These are phyloP conservation scores for Amanita jacksonii DNA, from an alignment of 768 basidiomycete species.

Conservation along the genomic window DNA sequence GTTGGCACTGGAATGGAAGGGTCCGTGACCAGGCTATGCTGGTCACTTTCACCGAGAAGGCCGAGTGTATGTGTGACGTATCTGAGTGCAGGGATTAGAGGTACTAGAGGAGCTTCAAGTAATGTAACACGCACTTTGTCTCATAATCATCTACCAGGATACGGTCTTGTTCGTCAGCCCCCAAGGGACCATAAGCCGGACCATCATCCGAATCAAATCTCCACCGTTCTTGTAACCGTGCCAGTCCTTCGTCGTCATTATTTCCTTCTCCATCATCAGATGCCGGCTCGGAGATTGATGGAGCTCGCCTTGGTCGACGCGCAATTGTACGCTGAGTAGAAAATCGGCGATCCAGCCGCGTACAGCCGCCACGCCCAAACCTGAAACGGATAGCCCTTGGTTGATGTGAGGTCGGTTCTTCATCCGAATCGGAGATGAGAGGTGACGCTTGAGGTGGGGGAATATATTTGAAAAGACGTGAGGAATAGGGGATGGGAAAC, in stretches of 20 bases:
- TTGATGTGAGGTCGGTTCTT: conserved; percentile 18
- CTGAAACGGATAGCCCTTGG: conserved; percentile 59
- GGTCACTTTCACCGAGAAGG: conserved; percentile 47
- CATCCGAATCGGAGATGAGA: conserved; percentile 18
- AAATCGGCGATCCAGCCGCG: conserved; percentile 63
- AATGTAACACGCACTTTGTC: conserved; percentile 29
- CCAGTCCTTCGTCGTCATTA: conserved; percentile 22
- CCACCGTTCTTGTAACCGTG: conserved; percentile 50
- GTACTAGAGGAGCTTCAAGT: conserved; percentile 4
- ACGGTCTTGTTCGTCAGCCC: conserved; percentile 60
- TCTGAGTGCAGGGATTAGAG: conserved; percentile 21
- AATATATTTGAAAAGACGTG: conserved; percentile 60
- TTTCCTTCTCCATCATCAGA: conserved; percentile 19
- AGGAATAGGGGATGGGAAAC: conserved; percentile 43
- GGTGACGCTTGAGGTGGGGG: conserved; percentile 29
- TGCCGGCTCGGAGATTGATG: conserved; percentile 17
- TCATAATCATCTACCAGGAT: conserved; percentile 65
- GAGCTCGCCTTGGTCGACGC: conserved; percentile 17
- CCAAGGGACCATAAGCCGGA: conserved; percentile 44
- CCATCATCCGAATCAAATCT: conserved; percentile 58
- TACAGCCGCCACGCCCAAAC: conserved; percentile 73
- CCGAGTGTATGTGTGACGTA: conserved; percentile 48
- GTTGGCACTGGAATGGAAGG: conserved; percentile 32
- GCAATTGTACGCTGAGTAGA: conserved; percentile 17
- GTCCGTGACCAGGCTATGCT: conserved; percentile 41